These are phyloP conservation scores for Pyrrhoderma noxium DNA, from an alignment of 1,284 basidiomycete species.

Conservation along the genomic window DNA sequence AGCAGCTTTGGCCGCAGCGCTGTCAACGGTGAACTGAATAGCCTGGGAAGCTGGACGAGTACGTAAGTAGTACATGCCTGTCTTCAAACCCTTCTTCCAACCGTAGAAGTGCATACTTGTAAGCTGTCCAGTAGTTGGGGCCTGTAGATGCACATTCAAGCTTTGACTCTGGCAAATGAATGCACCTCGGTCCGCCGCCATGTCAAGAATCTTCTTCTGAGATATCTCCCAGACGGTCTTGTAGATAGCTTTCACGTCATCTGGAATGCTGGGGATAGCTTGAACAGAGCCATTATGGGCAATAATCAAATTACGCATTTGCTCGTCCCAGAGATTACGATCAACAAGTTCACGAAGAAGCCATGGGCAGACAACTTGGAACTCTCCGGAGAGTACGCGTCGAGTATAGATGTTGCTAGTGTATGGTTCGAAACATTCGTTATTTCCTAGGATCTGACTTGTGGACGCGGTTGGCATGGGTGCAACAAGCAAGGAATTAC, in stretches of 20 bases:
- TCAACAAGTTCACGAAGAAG: slow-evolving; percentile 95
- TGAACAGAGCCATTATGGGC: slow-evolving; percentile 96
- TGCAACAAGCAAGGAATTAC: slow-evolving; percentile 92
- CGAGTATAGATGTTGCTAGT: slow-evolving; percentile 99
- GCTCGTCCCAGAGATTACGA: slow-evolving; percentile 92
- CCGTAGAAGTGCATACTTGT: slow-evolving; percentile 99
- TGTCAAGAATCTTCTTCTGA: slow-evolving; percentile 97
- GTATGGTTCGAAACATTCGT: slow-evolving; percentile 98
- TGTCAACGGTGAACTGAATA: slow-evolving; percentile 97
- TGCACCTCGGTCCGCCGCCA: slow-evolving; percentile 96
- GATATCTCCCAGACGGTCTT: slow-evolving; percentile 99
- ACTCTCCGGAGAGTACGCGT: slow-evolving; percentile 98
- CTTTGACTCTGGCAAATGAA: slow-evolving; percentile 95
- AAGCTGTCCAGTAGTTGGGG: slow-evolving; percentile 90
- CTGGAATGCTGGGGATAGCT: slow-evolving; percentile 80
- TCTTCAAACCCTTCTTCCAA: slow-evolving; percentile 99
- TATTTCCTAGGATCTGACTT: slow-evolving; percentile 97
- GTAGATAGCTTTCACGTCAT: slow-evolving; percentile 92
- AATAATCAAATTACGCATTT: slow-evolving; percentile 99
- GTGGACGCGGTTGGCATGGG: slow-evolving; percentile 99
- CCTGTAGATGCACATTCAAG: slow-evolving; percentile 89
- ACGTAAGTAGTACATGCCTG: slow-evolving; percentile 95
- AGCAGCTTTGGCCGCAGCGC: slow-evolving; percentile 68
- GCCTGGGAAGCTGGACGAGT: slow-evolving; percentile 93
- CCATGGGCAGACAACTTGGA: slow-evolving; percentile 99